Base-by-base conservation (phyloP, 495 filamentous ascomycete species). In the Trichoderma parareesei region DNA sequence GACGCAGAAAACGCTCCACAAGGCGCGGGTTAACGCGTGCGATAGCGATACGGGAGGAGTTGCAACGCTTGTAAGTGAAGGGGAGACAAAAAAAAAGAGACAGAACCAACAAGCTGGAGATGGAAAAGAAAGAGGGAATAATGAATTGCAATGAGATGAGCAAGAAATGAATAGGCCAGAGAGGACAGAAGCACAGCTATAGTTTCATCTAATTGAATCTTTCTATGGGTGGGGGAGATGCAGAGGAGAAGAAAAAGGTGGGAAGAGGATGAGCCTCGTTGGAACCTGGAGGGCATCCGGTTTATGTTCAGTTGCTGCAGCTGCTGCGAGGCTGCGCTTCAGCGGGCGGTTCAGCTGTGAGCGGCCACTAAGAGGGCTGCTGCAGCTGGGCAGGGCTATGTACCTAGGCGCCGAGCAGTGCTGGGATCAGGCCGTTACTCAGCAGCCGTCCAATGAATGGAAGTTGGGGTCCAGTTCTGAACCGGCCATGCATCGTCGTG, bases 1-100 rank as follows among this genome's bases (percentile, higher is more conserved):
- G 27, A 27, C 27, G 27, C 27, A 27, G 53, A n/a, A 57, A 9
- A 38, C 53, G 53, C 53, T 57, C 53, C 53, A 57, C 53, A 57
- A 57, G 53, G 53, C 53, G 53, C 53, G 53, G 27, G 27, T 48
- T 18, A 49, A 57, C 53, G 53, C 53, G 53, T 57, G 27, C 33
- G 18, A 57, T 4, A 35, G 27, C 20, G 53, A 35, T 33, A 57
- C 53, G 53, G 33, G 53, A 16, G 53, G 7, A 57, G 18, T 49
- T 27, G n/a, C 16, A 18, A 18, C n/a, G 14, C 18, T 49, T 49
- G 46, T 18, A 49, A 49, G 46, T 20, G 46, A 49, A 18, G 16
- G 6, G 20, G n/a, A 20, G 18, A 18, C 16, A 20, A 18, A 20
- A 49, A 2, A 49, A 49, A 49, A n/a, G 9, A n/a, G 18, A 49